Base-by-base conservation (phyloP, 2,329 filamentous ascomycete species). In the Paraphaeosphaeria sporulosa region DNA sequence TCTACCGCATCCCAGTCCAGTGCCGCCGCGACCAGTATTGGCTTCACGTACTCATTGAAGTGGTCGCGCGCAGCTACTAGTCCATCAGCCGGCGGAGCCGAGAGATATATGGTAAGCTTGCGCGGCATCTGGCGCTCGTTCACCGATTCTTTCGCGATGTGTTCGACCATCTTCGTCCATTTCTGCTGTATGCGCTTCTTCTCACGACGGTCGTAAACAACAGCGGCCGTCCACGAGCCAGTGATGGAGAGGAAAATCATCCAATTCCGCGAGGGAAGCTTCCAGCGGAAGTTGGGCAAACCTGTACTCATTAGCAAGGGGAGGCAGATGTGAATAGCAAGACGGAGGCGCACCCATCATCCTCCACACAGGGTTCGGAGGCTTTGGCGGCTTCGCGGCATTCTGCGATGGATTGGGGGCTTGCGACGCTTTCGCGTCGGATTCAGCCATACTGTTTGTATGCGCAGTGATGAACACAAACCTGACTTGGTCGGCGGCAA, bases 1-100 rank as follows among this genome's bases (percentile, higher is more conserved):
- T 98, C 94, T 6, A 98, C 87, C 59, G 97, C 96, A 71, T 97
- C 94, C 89, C 96, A 98, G 77, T 99, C 95, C 73, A 98, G 81
- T 0, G 94, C 94, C 1, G 92, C 94, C 2, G 93, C 90, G 4
- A 95, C 91, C 42, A 99, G 81, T 27, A 99, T 86, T 1, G 95
- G 95, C 83, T 98, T 98, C 46, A 97, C 87, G 75, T 97, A 99
- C 76, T 97, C 92, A 72, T 93, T 90, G 79, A 97, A 99, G 79
- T 98, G 94, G 68, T 98, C 93, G 70, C 96, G 90, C n/a, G 94
- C 92, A 44, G 87, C 80, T 58, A 93, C 87, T 56, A 98, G 81
- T 5, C 92, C 90, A 78, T 98, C 94, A 13, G 90, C 92, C 0
- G 95, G 95, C 6, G 95, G 94, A 4, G 91, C 90, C 63, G 92